phyloP scores from a whole-genome alignment of 176 grass and related monocot species.

The Carex littledalei region DNA sequence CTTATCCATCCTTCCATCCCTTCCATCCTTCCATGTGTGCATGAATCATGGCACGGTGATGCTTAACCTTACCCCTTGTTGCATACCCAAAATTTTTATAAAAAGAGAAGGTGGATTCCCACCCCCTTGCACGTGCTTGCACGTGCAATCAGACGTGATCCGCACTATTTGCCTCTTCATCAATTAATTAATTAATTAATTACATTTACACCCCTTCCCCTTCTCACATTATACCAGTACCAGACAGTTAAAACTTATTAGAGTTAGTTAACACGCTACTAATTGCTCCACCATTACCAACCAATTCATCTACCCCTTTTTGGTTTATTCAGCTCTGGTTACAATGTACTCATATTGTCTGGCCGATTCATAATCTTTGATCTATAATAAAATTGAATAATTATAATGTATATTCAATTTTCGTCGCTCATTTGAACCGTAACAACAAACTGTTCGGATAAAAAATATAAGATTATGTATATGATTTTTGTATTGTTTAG shows the following conservation, averaged over 20 bases:
- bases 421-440: neutral
- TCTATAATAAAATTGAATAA: neutral
- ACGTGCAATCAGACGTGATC: constrained; percentile 41
- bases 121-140: constrained; percentile 51
- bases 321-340: neutral
- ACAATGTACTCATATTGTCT: neutral
- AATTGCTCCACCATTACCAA: constrained; percentile 1
- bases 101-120: constrained; percentile 27
- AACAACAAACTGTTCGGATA: neutral
- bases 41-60: constrained; percentile 14
- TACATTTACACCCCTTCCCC: neutral
- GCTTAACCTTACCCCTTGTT: constrained; percentile 19
- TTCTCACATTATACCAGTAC: constrained; percentile 22
- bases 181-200: neutral
- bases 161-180: constrained; percentile 27
- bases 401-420: neutral
- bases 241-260: constrained; percentile 26
- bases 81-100: constrained; percentile 21
- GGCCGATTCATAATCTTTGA: no score
- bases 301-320: constrained; percentile 20
- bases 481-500: neutral
- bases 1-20: constrained; percentile 24
- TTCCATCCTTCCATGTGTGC: neutral
- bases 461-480: neutral
- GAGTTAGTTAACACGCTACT: constrained; percentile 2